Evolutionary conservation across 176 grass and related monocot species (phyloP).

Genomic region (Raddia guianensis): DNA sequence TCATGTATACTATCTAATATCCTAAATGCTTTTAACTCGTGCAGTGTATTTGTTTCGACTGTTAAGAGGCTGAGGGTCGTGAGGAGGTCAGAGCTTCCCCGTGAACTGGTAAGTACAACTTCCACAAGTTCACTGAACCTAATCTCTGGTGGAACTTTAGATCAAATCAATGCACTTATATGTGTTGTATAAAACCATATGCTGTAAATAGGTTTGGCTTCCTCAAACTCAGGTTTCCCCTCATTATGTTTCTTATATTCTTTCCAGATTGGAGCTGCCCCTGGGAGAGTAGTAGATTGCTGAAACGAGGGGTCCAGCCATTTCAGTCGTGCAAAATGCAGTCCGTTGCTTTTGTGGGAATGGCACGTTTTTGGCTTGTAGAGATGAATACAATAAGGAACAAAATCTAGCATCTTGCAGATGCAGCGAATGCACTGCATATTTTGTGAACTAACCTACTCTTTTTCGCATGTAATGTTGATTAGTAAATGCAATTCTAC

Average conservation of each 20-base stretch:
- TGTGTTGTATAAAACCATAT: not conserved
- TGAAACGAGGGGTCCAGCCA: constrained; percentile 26
- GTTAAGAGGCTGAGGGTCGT: constrained; percentile 80
- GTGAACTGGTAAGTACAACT: constrained; percentile 35
- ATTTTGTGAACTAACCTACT: constrained; percentile 44
- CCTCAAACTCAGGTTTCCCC: not conserved
- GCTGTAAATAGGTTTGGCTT: not conserved
- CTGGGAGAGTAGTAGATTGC: constrained; percentile 11
- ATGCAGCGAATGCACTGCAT: not conserved
- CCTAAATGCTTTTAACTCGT: constrained; percentile 22
- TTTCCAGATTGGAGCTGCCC: constrained; percentile 33
- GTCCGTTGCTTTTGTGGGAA: constrained; percentile 14
- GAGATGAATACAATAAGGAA: constrained; percentile 37
- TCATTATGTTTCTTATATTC: not conserved
- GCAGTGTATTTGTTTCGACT: constrained; percentile 66
- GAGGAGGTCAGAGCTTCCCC: constrained; percentile 66
- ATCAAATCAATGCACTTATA: not conserved
- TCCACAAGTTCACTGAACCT: not conserved
- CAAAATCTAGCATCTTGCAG: constrained; percentile 19
- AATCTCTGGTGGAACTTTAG: not conserved
- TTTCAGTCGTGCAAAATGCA: constrained; percentile 3
- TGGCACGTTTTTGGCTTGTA: constrained; percentile 39
- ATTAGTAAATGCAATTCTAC: not conserved
- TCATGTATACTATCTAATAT: not conserved
- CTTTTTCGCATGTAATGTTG: constrained; percentile 4